Conservation (phyloP, 176 grass and related monocot genomes). For the Ampelocalamus luodianensis region DNA sequence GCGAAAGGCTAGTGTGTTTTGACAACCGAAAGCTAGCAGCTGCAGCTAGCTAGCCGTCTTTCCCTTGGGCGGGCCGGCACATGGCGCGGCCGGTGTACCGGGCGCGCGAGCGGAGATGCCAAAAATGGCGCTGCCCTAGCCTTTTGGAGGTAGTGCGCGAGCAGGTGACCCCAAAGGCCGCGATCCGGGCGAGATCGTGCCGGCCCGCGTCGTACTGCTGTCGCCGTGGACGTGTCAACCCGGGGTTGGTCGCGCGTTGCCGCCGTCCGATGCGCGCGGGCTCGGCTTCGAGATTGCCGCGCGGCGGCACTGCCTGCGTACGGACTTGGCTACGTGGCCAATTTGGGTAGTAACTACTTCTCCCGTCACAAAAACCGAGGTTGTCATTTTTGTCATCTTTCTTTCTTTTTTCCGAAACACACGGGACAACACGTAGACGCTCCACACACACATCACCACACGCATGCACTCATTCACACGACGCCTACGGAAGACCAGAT, state of each 20-base stretch:
- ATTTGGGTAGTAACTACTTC: too few species aligned
- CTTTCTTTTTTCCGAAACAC: too few species aligned
- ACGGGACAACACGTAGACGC: too few species aligned
- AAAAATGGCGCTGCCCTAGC: conserved; percentile 55
- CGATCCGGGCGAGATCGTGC: conserved; percentile 48
- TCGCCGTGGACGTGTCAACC: conserved; percentile 44
- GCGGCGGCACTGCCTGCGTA: too few species aligned
- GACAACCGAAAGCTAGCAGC: not conserved
- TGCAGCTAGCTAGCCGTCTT: not conserved
- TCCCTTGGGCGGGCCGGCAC: conserved; percentile 26
- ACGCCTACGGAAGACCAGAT: too few species aligned
- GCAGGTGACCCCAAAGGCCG: conserved; percentile 11
- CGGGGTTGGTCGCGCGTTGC: conserved; percentile 3
- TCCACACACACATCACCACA: too few species aligned
- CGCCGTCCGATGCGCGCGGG: conserved; percentile 17
- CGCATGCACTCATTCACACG: too few species aligned
- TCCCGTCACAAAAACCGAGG: too few species aligned
- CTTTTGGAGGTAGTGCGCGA: conserved; percentile 37
- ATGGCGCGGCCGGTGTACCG: conserved; percentile 25
- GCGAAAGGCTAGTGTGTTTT: not conserved
- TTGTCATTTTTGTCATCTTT: too few species aligned
- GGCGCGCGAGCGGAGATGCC: conserved; percentile 34
- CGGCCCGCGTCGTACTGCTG: conserved; percentile 39
- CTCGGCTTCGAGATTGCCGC: not conserved
- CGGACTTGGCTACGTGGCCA: not conserved